Base-by-base conservation (phyloP, 192 early-diverging fungal species). In the Backusella mclennaniae region DNA sequence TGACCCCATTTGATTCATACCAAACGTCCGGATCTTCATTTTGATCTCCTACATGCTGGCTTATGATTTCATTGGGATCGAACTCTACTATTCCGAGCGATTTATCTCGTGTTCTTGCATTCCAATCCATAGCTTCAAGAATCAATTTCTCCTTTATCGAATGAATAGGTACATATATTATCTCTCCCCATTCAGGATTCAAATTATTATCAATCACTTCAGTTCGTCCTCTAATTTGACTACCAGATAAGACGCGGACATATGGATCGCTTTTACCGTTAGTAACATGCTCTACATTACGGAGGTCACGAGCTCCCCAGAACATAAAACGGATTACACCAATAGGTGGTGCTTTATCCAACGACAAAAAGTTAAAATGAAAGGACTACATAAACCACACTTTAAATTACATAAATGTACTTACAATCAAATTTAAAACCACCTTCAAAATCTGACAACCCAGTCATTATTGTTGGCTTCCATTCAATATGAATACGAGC, bases 261-360 rank as follows among this genome's bases (percentile, higher is more conserved):
- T 96, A 97, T 26, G 95, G 95, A 76, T 97, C 95, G 14, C 93
- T 93, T 80, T 95, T 95, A 78, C 91, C 88, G 53, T 39, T 46
- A 14, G 66, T 33, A 15, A 94, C 79, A 11, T 82, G 79, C 76
- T 95, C 95, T 15, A 92, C 90, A 67, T 96, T 96, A 76, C 88
- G 87, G 35, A 97, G 79, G 21, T 85, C 85, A 70, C 91, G 87
- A 19, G 93, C 95, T 71, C 89, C 87, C 68, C 87, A 83, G 41
- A 95, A 82, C 31, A 87, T 88, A 56, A 95, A 76, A 71, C 93
- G 90, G 33, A 95, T 80, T 41, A 95, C 79, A 23, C 93, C 95
- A 44, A 92, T 87, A 7, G 95, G 89, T 26, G 89, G 87, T 7
- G 76, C 78, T 82, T 67, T 63, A 63, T 29, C 12, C 42, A 63